phyloP scores from a whole-genome alignment of 2,329 filamentous ascomycete species.

The Penicillium sp. region DNA sequence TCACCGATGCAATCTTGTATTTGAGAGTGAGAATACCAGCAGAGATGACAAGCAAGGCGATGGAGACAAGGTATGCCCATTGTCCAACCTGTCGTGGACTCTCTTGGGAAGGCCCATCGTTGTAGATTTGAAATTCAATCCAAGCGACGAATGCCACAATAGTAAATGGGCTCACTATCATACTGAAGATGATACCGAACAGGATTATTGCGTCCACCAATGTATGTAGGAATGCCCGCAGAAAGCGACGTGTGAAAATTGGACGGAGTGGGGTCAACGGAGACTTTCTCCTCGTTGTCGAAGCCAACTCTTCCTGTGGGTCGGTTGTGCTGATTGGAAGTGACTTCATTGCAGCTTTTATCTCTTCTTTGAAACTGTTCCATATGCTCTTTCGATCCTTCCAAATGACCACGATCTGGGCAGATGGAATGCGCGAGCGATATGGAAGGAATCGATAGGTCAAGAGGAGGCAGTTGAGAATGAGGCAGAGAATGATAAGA shows the following conservation, averaged over 20 bases:
- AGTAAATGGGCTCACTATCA: conserved; percentile 33
- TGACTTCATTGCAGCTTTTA: background rate
- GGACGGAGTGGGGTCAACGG: conserved; percentile 3
- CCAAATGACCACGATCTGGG: conserved; percentile 28
- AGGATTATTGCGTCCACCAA: conserved; percentile 19
- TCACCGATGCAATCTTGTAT: conserved; percentile 26
- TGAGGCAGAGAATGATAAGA: conserved; percentile 27
- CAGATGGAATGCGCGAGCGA: conserved; percentile 28
- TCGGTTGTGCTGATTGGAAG: background rate
- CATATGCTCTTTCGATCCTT: conserved; percentile 22
- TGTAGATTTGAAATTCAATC: conserved; percentile 35
- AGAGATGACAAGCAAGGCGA: conserved; percentile 32
- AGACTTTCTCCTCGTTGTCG: background rate
- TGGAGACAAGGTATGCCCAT: conserved; percentile 31
- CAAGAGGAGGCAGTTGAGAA: conserved; percentile 27
- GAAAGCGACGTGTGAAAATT: conserved; percentile 8
- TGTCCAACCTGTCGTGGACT: conserved; percentile 34
- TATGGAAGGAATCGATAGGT: conserved; percentile 26
- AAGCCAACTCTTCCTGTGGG: background rate
- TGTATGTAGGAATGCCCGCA: conserved; percentile 14
- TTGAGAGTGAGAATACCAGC: conserved; percentile 29
- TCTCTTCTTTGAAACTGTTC: conserved; percentile 19
- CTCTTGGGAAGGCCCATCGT: conserved; percentile 32
- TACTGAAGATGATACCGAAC: conserved; percentile 26
- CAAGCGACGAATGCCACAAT: conserved; percentile 34